Base-by-base conservation (phyloP, 345 rosid genomes). In the Cardamine chenopodiifolia region DNA sequence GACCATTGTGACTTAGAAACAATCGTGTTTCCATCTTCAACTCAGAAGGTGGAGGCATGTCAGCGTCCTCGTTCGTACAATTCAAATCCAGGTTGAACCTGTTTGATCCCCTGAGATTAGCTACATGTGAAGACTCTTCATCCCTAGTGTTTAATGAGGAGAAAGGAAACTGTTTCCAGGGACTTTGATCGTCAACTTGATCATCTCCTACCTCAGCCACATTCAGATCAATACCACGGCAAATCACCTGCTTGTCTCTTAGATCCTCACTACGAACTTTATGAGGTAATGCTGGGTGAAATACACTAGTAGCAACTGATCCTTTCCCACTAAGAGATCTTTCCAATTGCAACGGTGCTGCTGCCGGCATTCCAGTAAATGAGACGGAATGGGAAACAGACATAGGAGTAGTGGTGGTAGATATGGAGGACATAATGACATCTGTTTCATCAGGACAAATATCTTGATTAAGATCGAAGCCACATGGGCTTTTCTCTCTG, bases 381-480 rank as follows among this genome's bases (percentile, higher is more conserved):
- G 79, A 85, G 12, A 85, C 83, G 7, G 85, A 82, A 71, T 86
- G 79, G 60, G 96, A 90, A 64, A 56, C 17, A 55, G 80, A 26
- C 64, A 66, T 54, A 54, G 71, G 42, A 66, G 87, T 80, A 55
- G 84, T 40, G 8, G 83, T 82, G n/a, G 85, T 59, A 9, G 89
- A 79, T 52, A 81, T 71, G 57, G 83, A 71, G 63, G 82, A 78
- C 60, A 70, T 77, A 26, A 83, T 63, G 60, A 18, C 68, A 70
- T 90, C 99, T 80, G 81, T 68, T 71, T 92, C 98, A 82, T 92
- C 97, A 39, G 88, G 83, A 68, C 80, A 82, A 53, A 86, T 81
- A 81, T 95, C 96, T 77, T 86, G 89, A 78, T 95, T 95, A 83
- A 95, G 85, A 83, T 92, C 98, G 61, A 95, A 90, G 32, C 45